A percentile compares a stretch with the other conserved stretches of the same genome.
phyloP scores from a whole-genome alignment of 768 basidiomycete species.

The Postia placenta region DNA sequence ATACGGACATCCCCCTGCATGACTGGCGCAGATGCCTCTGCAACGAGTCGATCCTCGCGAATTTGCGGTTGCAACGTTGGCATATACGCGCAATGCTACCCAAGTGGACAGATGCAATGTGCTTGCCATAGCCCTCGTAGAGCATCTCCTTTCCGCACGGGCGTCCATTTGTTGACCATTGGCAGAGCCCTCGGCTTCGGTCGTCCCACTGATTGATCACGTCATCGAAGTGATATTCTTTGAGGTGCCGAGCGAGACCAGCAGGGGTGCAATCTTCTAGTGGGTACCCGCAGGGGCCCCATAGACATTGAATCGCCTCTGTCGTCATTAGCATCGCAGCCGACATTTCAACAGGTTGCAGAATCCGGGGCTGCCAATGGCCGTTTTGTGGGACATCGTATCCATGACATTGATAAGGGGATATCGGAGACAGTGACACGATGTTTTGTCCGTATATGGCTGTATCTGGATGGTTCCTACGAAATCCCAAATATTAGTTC shows the following conservation, averaged over 20 bases:
- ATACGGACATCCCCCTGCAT: not conserved
- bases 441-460: too few species aligned
- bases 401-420: too few species aligned
- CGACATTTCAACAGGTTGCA: too few species aligned
- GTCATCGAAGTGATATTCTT: not conserved
- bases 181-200: not conserved
- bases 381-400: too few species aligned
- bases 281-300: not conserved
- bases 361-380: too few species aligned
- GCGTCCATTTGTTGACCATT: not conserved
- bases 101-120: not conserved
- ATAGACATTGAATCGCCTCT: not conserved
- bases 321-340: too few species aligned
- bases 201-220: not conserved
- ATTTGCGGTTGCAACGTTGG: not conserved
- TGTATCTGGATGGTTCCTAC: too few species aligned
- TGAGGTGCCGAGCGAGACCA: not conserved
- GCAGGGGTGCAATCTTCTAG: not conserved
- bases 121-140: conserved; percentile 4
- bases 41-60: not conserved
- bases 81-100: not conserved
- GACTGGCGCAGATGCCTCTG: not conserved
- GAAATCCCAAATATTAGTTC: too few species aligned
- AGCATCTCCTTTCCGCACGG: conserved; percentile 9
- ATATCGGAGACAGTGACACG: too few species aligned